These are phyloP conservation scores for Citrus mangshanensis DNA, from an alignment of 345 rosid species.

Conservation along the genomic window DNA sequence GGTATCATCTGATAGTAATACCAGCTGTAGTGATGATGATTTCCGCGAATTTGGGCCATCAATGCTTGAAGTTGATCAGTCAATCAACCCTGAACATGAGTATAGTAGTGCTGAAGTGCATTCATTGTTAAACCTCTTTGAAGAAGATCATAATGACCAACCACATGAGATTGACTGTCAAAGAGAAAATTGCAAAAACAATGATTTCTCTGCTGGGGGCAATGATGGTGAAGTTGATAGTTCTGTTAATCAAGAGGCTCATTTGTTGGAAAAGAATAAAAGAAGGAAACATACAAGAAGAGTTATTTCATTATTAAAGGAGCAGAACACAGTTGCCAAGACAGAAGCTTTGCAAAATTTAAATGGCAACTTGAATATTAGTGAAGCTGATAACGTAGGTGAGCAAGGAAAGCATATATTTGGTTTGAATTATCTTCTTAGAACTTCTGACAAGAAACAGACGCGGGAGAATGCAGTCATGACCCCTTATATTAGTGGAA, in stretches of 20 bases:
- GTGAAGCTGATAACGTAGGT: conserved; percentile 27
- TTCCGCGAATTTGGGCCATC: conserved; percentile 40
- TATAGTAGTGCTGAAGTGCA: conserved; percentile 19
- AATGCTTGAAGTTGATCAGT: conserved; percentile 35
- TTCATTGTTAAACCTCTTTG: conserved; percentile 13
- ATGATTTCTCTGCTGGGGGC: conserved; percentile 28
- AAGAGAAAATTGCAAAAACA: conserved; percentile 33
- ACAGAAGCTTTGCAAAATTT: conserved; percentile 34
- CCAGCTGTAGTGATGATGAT: conserved; percentile 80
- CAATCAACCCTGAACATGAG: conserved; percentile 28
- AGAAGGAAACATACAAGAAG: conserved; percentile 55
- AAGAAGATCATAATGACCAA: conserved; percentile 20
- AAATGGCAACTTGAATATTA: conserved; percentile 32
- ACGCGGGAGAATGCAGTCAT: background rate
- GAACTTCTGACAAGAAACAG: conserved; percentile 22
- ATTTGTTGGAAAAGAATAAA: conserved; percentile 48
- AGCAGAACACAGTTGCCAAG: conserved; percentile 29
- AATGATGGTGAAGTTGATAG: conserved; percentile 37
- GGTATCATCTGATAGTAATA: conserved; percentile 72
- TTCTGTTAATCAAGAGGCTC: conserved; percentile 40
- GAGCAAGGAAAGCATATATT: conserved; percentile 12
- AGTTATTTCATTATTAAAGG: conserved; percentile 46
- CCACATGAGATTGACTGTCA: conserved; percentile 22
- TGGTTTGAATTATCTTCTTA: conserved; percentile 15
- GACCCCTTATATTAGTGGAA: conserved; percentile 13